phyloP scores from a whole-genome alignment of 306 rosid species.

The Fragaria ananassa region DNA sequence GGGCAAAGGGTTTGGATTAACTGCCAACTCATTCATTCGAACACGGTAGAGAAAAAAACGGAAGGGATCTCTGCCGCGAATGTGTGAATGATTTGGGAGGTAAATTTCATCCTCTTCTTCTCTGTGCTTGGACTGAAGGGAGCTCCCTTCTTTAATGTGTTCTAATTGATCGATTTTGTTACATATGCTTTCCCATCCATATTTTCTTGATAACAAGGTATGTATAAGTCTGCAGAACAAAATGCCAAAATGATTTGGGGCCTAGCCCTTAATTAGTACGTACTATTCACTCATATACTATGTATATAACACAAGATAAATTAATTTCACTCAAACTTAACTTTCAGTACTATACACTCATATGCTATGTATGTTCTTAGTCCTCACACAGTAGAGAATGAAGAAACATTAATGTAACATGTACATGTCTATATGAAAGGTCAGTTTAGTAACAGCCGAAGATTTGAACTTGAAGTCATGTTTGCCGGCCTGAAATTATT shows the following conservation, averaged over 20 bases:
- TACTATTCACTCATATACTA: background rate
- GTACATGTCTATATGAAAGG: background rate
- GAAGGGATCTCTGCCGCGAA: constrained; percentile 45
- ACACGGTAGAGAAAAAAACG: constrained; percentile 52
- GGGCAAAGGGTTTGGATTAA: constrained; percentile 62
- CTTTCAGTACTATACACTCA: background rate
- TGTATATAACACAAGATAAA: background rate
- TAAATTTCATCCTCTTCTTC: constrained; percentile 57
- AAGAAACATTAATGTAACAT: background rate
- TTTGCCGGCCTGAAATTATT: background rate
- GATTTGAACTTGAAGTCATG: background rate
- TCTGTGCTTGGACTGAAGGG: constrained; percentile 99
- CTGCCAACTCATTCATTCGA: constrained; percentile 98
- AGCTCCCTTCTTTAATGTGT: constrained; percentile 76
- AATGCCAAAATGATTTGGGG: background rate
- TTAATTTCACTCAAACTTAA: background rate
- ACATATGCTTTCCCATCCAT: background rate
- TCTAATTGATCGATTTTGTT: constrained; percentile 7
- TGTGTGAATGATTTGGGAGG: constrained; percentile 96
- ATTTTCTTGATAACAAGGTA: background rate
- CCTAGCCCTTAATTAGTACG: background rate
- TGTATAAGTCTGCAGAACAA: background rate
- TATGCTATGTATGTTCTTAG: background rate
- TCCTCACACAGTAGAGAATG: background rate
- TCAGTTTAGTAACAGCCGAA: background rate